Base-by-base conservation (phyloP, 768 basidiomycete genomes). In the Agrocybe pediades region DNA sequence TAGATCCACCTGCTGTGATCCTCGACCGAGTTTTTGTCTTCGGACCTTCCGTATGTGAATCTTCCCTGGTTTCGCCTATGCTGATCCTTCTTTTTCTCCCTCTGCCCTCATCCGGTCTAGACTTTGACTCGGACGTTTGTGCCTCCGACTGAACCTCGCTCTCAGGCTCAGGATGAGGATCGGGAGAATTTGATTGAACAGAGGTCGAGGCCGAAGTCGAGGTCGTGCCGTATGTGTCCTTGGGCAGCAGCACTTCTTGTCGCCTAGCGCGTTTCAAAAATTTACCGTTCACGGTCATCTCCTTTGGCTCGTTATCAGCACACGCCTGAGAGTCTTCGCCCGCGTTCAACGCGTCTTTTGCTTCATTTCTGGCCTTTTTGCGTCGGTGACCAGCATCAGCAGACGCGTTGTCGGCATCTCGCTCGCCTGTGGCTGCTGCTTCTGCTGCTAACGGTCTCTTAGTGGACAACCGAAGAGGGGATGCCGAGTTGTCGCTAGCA, bases 381-480 rank as follows among this genome's bases (percentile, higher is more conserved):
- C 45, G 54, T 29, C 41, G 40, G 41, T 6, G 27, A 19, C 59
- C 58, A 25, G 54, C 50, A 13, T 24, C 47, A 29, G 52, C 46
- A 30, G 69, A 66, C 27, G 64, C 74, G 33, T 36, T 36, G 5
- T 4, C n/a, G n/a, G 4, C 33, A 36, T 13, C 33, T n/a, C n/a
- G n/a, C n/a, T n/a, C n/a, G n/a, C n/a, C n/a, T n/a, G n/a, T n/a
- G 33, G 8, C 29, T 30, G n/a, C 11, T n/a, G 13, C 33, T 15
- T 36, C 33, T 36, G 33, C 33, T 13, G 11, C 33, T 36, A 36
- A 15, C 54, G 71, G 68, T 58, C 85, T 82, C 68, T 86, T 86
- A 59, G 63, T 74, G 20, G 77, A 69, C 23, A 61, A 65, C 56
- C 77, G 71, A 68, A 73, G 69, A 46, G 78, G 75, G 4, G 78